phyloP scores from a whole-genome alignment of 805 yeast species.

The Starmerella bombi region DNA sequence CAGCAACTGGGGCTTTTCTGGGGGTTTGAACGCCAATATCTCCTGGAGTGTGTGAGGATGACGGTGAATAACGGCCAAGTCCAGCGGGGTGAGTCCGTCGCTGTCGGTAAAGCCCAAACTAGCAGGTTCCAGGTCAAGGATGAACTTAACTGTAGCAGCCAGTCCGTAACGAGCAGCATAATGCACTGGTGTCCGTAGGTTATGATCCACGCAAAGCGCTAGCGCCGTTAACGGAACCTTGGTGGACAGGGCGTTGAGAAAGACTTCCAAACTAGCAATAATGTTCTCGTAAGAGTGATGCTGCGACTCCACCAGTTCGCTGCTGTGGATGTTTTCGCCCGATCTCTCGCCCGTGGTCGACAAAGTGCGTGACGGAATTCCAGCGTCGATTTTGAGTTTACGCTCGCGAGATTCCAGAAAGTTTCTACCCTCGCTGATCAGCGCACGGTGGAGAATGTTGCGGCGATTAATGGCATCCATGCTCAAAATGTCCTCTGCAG shows the following conservation, averaged over 20 bases:
- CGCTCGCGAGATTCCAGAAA: constrained; percentile 4
- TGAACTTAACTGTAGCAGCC: constrained; percentile 43
- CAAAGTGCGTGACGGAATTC: constrained; percentile 1
- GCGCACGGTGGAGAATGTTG: constrained; percentile 73
- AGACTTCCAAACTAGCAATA: background rate
- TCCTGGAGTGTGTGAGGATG: constrained; percentile 65
- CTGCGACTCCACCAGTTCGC: background rate
- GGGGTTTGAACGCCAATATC: constrained; percentile 33
- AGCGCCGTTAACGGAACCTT: background rate
- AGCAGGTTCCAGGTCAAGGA: constrained; percentile 32
- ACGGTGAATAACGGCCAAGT: constrained; percentile 65
- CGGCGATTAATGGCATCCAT: constrained; percentile 65
- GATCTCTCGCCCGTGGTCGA: background rate
- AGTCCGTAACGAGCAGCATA: constrained; percentile 82
- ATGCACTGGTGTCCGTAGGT: constrained; percentile 75
- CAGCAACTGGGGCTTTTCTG: constrained; percentile 29
- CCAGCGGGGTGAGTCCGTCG: constrained; percentile 69
- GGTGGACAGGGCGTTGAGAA: background rate
- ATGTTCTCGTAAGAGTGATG: background rate
- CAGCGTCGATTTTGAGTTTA: constrained; percentile 7
- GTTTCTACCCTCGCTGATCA: constrained; percentile 58
- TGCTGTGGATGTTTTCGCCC: background rate
- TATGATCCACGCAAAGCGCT: constrained; percentile 56
- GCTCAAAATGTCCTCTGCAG: constrained; percentile 30
- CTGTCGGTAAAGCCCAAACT: constrained; percentile 37